A percentile compares a stretch with the other conserved stretches of the same genome.
phyloP scores from a whole-genome alignment of 495 filamentous ascomycete species.

The Penicillium salamii region DNA sequence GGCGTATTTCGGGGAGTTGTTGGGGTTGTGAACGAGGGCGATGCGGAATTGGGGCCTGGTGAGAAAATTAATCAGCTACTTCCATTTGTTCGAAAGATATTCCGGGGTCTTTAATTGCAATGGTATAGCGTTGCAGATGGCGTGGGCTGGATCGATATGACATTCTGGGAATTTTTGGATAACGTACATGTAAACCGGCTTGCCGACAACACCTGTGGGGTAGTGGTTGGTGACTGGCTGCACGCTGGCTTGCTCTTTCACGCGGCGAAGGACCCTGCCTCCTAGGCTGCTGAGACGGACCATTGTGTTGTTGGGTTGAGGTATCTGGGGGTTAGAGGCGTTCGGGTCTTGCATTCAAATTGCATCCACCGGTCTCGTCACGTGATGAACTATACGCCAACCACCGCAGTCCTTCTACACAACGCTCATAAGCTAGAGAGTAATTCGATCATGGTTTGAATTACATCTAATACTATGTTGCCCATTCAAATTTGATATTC shows the following conservation, averaged over 20 bases:
- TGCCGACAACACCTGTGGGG: slow-evolving; percentile 30
- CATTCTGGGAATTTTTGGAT: slow-evolving; percentile 2
- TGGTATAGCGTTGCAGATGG: neutral
- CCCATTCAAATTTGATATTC: no score
- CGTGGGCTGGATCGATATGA: slow-evolving; percentile 7
- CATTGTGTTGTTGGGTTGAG: slow-evolving; percentile 27
- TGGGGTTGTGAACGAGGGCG: slow-evolving; percentile 67
- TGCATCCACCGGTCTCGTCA: neutral
- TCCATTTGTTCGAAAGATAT: neutral
- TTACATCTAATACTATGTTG: no score
- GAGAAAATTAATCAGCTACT: neutral
- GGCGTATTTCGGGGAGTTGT: slow-evolving; percentile 72
- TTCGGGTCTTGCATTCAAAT: slow-evolving; percentile 5
- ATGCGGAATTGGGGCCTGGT: slow-evolving; percentile 74
- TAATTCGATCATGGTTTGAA: no score
- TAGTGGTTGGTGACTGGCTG: slow-evolving; percentile 10
- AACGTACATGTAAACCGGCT: slow-evolving; percentile 68
- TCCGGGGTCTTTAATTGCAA: neutral
- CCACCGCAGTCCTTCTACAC: neutral
- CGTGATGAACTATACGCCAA: neutral
- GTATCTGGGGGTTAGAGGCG: slow-evolving; percentile 3
- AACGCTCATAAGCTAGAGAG: no score
- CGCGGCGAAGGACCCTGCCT: slow-evolving; percentile 23
- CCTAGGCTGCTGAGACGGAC: slow-evolving; percentile 22
- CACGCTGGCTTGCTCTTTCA: slow-evolving; percentile 18